Evolutionary conservation across 805 yeast genomes (phyloP).

Genomic region (Cyberlindnera maritima): DNA sequence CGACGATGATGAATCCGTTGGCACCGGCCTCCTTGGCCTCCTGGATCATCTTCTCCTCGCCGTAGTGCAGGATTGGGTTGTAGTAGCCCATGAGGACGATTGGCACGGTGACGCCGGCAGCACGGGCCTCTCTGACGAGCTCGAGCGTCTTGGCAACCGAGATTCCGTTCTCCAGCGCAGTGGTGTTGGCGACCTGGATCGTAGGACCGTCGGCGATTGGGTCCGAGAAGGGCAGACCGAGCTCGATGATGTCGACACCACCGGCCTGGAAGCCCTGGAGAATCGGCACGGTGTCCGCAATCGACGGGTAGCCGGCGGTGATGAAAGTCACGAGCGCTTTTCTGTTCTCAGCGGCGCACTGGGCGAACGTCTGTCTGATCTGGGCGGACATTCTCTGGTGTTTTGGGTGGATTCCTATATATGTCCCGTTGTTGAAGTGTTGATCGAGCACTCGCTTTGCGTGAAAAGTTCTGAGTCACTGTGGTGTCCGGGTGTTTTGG

Average conservation of each 20-base stretch:
- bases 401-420: not conserved
- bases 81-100: conserved; percentile 96
- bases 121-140: conserved; percentile 71
- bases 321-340: conserved; percentile 87
- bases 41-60: conserved; percentile 77
- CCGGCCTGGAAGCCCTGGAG: conserved; percentile 88
- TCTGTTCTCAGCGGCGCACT: conserved; percentile 63
- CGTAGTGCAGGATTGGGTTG: conserved; percentile 88
- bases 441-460: not conserved
- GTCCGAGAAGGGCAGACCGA: conserved; percentile 96
- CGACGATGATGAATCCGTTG: conserved; percentile 92
- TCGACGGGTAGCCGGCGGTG: conserved; percentile 91
- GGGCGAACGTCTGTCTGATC: conserved; percentile 56
- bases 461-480: not conserved
- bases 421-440: not conserved
- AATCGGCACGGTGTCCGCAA: conserved; percentile 85
- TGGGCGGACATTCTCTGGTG: conserved; percentile 31
- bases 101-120: conserved; percentile 82
- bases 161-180: conserved; percentile 82
- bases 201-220: conserved; percentile 99
- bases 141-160: conserved; percentile 69
- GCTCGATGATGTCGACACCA: conserved; percentile 92
- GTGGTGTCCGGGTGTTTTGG: conserved; percentile 9
- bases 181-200: conserved; percentile 82
- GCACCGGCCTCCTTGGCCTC: conserved; percentile 90